A percentile compares a stretch with the other conserved stretches of the same genome.
These are phyloP conservation scores for Aegilops speltoides DNA, from an alignment of 176 grass and related monocot genomes.

Conservation along the genomic window DNA sequence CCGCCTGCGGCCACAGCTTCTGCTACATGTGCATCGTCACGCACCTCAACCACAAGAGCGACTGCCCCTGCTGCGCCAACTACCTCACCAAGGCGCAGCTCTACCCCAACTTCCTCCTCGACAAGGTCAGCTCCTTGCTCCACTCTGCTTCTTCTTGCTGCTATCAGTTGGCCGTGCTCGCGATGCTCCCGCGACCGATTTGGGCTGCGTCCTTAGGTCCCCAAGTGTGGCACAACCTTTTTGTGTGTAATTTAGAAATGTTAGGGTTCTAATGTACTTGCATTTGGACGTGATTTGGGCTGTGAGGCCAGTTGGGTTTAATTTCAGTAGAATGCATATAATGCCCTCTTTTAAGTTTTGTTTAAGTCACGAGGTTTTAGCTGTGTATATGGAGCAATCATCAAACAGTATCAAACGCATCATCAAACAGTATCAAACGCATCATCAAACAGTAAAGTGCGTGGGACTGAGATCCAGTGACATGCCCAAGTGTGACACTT, in stretches of 20 bases:
- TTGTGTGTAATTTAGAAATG: neutral
- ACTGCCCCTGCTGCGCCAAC: constrained; percentile 88
- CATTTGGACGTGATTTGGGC: neutral
- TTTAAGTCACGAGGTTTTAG: neutral
- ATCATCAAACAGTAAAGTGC: neutral
- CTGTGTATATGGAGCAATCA: neutral
- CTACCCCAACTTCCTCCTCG: constrained; percentile 93
- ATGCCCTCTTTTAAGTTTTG: neutral
- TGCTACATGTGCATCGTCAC: constrained; percentile 99
- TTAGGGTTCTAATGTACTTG: neutral
- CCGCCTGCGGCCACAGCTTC: constrained; percentile 92
- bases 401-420: neutral
- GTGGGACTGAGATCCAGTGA: too few species aligned
- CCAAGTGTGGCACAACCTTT: too few species aligned
- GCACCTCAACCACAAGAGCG: constrained; percentile 84
- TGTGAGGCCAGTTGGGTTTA: neutral
- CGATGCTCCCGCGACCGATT: neutral
- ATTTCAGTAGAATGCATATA: neutral
- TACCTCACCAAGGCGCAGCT: constrained; percentile 95
- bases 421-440: too few species aligned
- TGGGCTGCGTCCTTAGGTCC: neutral
- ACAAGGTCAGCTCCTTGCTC: constrained; percentile 56
- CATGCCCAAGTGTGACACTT: too few species aligned
- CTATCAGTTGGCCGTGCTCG: neutral
- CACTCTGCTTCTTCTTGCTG: neutral